Base-by-base conservation (phyloP, 192 early-diverging fungal genomes). In the Entomortierella lignicola region DNA sequence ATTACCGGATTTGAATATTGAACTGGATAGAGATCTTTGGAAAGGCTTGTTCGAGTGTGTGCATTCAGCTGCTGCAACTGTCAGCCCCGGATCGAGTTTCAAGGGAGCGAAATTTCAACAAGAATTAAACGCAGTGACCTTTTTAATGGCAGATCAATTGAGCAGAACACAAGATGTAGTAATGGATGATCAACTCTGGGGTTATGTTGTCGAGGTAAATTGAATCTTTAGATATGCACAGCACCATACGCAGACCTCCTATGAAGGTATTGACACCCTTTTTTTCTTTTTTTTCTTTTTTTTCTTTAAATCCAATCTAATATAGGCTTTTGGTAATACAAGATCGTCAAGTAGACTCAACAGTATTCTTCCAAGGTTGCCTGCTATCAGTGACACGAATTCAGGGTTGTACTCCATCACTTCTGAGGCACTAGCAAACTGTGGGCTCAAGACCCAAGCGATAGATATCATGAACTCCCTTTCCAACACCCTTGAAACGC, bases 91-190 rank as follows among this genome's bases (percentile, higher is more conserved):
- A 0, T 21, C 23, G 6, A 12, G 37, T 2, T 30, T 20, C 3
- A 27, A 29, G 23, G 37, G 21, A 12, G 2, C 2, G 15, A 15
- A 29, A 37, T 42, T 59, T 43, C 60, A 47, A 27, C 32, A 17
- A 2, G 67, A 79, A 26, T 31, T 79, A 21, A 32, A 69, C 23
- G 65, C 63, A 4, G 50, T 53, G 39, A 70, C n/a, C 1, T 79
- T 30, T 30, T 29, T 79, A 37, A 70, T 79, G 75, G 75, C 75
- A 7, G 62, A 79, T 53, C 75, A 79, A 59, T 31, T 79, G 58
- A 66, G 11, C 17, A 27, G 42, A 17, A 29, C 53, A 4, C 26
- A 59, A 11, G 63, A 70, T 20, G 48, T 79, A 4, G 30, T 60
- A 8, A 65, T 79, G 60, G 75, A 79, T 32, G 67, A 79, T 17